These are phyloP conservation scores for Calonectria fujianensis DNA, from an alignment of 2,329 filamentous ascomycete species.

Conservation along the genomic window DNA sequence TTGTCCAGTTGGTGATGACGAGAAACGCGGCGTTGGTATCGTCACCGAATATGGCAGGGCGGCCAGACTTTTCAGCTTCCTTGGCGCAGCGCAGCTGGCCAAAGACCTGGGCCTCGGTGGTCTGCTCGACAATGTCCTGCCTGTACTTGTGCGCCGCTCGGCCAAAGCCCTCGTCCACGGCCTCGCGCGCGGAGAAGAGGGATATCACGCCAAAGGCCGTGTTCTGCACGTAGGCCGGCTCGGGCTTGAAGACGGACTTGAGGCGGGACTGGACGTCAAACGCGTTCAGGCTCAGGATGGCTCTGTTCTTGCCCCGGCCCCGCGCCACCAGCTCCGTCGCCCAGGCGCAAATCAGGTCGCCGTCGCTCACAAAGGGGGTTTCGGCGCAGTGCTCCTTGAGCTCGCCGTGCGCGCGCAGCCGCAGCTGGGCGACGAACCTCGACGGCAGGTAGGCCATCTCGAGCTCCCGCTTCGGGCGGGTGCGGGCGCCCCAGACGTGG, in stretches of 20 bases:
- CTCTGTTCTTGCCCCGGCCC: not conserved
- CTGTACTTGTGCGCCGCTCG: not conserved
- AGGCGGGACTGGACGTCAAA: conserved; percentile 14
- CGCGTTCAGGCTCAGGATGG: not conserved
- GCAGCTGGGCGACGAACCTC: not conserved
- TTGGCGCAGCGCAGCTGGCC: not conserved
- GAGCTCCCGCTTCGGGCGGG: not conserved
- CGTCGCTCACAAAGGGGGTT: conserved; percentile 15
- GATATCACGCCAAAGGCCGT: not conserved
- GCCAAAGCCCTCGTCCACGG: not conserved
- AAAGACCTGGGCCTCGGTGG: not conserved
- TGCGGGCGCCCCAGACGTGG: not conserved
- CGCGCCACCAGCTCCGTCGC: not conserved
- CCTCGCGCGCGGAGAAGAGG: not conserved
- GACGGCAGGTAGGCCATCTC: conserved; percentile 1
- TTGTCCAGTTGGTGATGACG: conserved; percentile 32
- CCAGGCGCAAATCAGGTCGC: conserved; percentile 25
- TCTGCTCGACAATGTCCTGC: conserved; percentile 6
- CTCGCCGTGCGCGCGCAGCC: not conserved
- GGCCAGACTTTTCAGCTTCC: not conserved
- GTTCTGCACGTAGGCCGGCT: conserved; percentile 24
- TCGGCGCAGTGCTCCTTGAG: not conserved
- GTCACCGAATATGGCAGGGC: not conserved
- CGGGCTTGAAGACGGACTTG: not conserved
- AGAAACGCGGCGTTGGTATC: not conserved